These are phyloP conservation scores for Picea sitchensis DNA, from an alignment of 75 land plant genomes.

Conservation along the genomic window DNA sequence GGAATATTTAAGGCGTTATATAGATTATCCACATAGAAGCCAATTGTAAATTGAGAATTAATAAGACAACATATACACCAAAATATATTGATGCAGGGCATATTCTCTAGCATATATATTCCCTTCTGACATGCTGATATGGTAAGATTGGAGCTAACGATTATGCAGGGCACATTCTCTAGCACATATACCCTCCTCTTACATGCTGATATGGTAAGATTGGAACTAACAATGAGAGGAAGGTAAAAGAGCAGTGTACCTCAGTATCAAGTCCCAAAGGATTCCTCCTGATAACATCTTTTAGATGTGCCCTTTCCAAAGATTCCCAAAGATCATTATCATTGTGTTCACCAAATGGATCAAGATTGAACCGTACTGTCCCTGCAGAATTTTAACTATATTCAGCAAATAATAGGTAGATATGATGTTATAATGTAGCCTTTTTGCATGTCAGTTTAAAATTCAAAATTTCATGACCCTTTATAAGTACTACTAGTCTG, in stretches of 20 bases:
- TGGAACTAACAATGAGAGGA: not conserved
- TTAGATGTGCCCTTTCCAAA: slow-evolving; percentile 91
- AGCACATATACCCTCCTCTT: not conserved
- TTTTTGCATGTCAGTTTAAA: not conserved
- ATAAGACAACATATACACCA: not conserved
- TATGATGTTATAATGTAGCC: not conserved
- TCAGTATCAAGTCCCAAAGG: slow-evolving; percentile 87
- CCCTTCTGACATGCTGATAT: not conserved
- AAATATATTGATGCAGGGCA: not conserved
- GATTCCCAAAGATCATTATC: slow-evolving; percentile 97
- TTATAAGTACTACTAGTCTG: not conserved
- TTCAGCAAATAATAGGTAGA: not conserved
- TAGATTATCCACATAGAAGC: not conserved
- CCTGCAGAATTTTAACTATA: slow-evolving; percentile 33
- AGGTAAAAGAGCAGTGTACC: slow-evolving; percentile 33
- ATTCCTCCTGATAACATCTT: slow-evolving; percentile 86
- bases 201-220: not conserved
- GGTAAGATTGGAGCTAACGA: not conserved
- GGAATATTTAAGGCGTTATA: not conserved
- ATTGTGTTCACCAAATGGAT: slow-evolving; percentile 94
- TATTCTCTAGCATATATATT: not conserved
- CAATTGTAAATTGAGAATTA: not conserved
- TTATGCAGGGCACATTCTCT: not conserved
- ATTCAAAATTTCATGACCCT: not conserved
- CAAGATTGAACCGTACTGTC: slow-evolving; percentile 89